Conservation (phyloP, 805 yeast species). For the Brettanomyces anomalus region DNA sequence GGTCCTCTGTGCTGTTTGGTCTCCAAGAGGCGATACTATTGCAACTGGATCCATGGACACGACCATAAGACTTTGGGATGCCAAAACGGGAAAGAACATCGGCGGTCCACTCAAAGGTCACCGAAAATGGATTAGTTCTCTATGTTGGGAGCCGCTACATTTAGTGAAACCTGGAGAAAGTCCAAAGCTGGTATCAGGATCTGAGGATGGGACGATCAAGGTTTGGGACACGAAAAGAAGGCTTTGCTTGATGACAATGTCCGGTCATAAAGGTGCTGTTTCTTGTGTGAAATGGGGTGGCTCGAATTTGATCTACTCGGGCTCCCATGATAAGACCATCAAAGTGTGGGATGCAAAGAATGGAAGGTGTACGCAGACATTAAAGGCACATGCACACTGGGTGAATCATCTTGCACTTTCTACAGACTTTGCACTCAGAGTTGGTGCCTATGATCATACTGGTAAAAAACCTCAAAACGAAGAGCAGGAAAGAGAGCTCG, state of each 20-base stretch:
- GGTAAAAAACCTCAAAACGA: constrained; percentile 35
- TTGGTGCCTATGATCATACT: constrained; percentile 81
- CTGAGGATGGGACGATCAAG: constrained; percentile 84
- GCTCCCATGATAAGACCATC: constrained; percentile 93
- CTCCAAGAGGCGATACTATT: constrained; percentile 82
- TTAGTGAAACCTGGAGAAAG: constrained; percentile 53
- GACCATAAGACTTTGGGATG: constrained; percentile 83
- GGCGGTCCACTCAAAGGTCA: constrained; percentile 80
- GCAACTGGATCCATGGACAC: constrained; percentile 97
- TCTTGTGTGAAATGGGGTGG: constrained; percentile 99
- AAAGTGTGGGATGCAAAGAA: constrained; percentile 80
- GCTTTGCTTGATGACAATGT: constrained; percentile 56
- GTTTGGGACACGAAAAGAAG: constrained; percentile 82
- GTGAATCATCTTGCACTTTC: constrained; percentile 88
- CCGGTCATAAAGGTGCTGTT: constrained; percentile 84
- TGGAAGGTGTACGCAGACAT: constrained; percentile 70
- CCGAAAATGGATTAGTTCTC: constrained; percentile 77
- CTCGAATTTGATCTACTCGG: constrained; percentile 69
- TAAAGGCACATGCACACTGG: constrained; percentile 95
- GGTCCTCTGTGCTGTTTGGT: constrained; percentile 88
- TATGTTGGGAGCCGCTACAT: constrained; percentile 94
- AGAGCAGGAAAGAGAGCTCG: constrained; percentile 42
- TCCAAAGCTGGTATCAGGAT: constrained; percentile 74
- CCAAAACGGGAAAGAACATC: constrained; percentile 58
- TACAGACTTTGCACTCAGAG: constrained; percentile 79